Base-by-base conservation (phyloP, 495 filamentous ascomycete genomes). In the Hyaloscypha variabilis region DNA sequence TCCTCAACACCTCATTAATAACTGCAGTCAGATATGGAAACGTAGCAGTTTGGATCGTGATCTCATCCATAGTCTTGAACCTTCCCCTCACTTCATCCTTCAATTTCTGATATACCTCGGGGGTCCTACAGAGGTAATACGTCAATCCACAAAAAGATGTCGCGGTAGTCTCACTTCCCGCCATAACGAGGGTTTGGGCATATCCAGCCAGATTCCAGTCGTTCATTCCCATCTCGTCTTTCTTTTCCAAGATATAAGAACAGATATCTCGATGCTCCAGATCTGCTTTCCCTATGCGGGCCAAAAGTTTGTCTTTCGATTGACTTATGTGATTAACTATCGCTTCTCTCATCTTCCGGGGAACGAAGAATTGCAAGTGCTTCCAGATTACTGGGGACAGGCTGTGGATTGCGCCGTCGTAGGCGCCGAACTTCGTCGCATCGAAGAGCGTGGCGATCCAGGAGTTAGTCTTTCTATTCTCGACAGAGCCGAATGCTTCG, bases 1-100 rank as follows among this genome's bases (percentile, higher is more conserved):
- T 69, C 5, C 88, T 79, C 6, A 91, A 74, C 0, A 76, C 75
- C 69, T 91, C 88, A 13, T 82, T 76, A n/a, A 90, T 73, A 14
- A 83, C 77, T 2, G 87, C 88, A 11, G 19, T 25, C 34, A 50
- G 79, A 76, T 67, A 89, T 25, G 54, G 66, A 19, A 77, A 68
- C 88, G 90, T 2, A 71, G 72, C 0, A 6, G 6, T 30, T n/a
- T 25, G 29, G 29, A 8, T 25, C 29, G 73, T 79, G 49, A 91
- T 90, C 52, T 89, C 83, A 0, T 73, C 77, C 6, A 79, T 76
- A 1, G 74, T 72, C 8, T 75, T 73, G 69, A 89, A 90, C 1
- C 73, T 56, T 6, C 69, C 60, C 2, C 83, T 76, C 13, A 89
- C 79, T 62, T 90, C 87, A 0, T 76, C 64, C 21, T 72, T 74